Base-by-base conservation (phyloP, 495 filamentous ascomycete genomes). In the Podospora sp. region DNA sequence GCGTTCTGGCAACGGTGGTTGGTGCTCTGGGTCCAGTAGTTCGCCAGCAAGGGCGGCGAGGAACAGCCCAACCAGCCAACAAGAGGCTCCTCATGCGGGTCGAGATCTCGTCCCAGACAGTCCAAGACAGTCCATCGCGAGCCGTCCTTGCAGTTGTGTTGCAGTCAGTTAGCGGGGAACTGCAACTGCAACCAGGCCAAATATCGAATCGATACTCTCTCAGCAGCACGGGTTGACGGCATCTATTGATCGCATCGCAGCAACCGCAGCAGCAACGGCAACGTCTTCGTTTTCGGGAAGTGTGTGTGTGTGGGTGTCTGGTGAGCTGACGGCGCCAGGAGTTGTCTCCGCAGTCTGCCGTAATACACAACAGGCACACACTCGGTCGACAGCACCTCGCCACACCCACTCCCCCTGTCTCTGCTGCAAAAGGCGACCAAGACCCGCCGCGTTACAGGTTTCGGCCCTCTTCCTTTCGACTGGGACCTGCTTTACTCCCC, bases 401-500 rank as follows among this genome's bases (percentile, higher is more conserved):
- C 74, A 73, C 74, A 63, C 67, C n/a, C 63, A 65, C 52, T 20
- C 66, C 64, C 65, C 68, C 61, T 65, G 72, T 62, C 69, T 69
- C 62, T 69, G 67, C 73, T 65, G 50, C 56, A 50, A 68, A 35
- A 35, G 20, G 12, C 22, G 60, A 50, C 66, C 63, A 64, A 59
- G 50, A 67, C 55, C 71, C 67, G 66, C 66, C 65, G 52, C 33
- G 65, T 63, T 51, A 58, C 60, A 65, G 40, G 60, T 36, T 21
- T 49, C 40, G 16, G 33, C 40, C 52, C n/a, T 58, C 56, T 60
- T 62, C 16, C 22, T 62, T 56, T 58, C 52, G 20, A 55, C 35
- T 60, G 69, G 69, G 72, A 75, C 72, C 71, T 74, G 69, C 73
- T 75, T 72, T 62, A 53, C 49, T n/a, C 52, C 46, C 58, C 21